phyloP scores from a whole-genome alignment of 2,329 filamentous ascomycete genomes.

The Tolypocladium tundrense region DNA sequence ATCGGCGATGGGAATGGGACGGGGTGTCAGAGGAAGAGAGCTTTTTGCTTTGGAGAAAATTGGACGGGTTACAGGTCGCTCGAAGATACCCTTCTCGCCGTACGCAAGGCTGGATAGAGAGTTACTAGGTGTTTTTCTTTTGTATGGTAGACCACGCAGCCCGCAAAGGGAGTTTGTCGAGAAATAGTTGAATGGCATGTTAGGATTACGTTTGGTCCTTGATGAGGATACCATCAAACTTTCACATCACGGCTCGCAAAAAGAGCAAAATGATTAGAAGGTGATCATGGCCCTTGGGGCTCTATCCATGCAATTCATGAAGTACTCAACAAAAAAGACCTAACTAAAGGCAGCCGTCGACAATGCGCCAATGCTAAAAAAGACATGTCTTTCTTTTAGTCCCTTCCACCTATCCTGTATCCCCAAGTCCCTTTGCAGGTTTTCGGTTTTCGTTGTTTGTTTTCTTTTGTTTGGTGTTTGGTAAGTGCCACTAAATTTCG shows the following conservation, averaged over 20 bases:
- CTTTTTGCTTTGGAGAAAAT: not conserved
- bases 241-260: not conserved
- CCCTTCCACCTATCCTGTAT: conserved; percentile 8
- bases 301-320: conserved; percentile 15
- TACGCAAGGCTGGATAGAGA: not conserved
- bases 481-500: not conserved
- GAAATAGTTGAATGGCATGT: not conserved
- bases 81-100: not conserved
- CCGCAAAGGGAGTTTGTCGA: not conserved
- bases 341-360: conserved; percentile 1
- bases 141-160: not conserved
- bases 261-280: not conserved
- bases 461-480: not conserved
- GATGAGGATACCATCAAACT: not conserved
- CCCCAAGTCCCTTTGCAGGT: not conserved
- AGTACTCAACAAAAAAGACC: conserved; percentile 6
- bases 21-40: not conserved
- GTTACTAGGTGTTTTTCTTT: not conserved
- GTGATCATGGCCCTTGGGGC: conserved; percentile 9
- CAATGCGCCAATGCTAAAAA: conserved; percentile 10
- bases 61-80: not conserved
- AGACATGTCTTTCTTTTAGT: conserved; percentile 2
- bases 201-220: not conserved
- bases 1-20: not conserved
- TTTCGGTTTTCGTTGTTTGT: not conserved